These are phyloP conservation scores for Leptomonas seymouri DNA, from an alignment of 208 protist genomes.

Conservation along the genomic window DNA sequence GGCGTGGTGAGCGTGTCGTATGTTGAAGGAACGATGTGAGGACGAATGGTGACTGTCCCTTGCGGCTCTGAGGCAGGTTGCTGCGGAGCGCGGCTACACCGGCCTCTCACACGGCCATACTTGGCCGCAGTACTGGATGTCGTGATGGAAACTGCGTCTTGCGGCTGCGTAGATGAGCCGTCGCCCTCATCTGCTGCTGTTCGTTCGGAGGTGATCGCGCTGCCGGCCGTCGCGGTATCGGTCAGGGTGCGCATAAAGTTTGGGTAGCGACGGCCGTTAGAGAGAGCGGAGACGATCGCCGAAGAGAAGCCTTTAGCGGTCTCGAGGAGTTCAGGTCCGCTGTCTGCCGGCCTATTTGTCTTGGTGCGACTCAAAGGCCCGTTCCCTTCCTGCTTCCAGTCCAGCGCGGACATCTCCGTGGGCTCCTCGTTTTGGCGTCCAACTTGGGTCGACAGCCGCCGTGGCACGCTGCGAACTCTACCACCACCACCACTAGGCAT, in stretches of 20 bases:
- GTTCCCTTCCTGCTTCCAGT: conserved; percentile 12
- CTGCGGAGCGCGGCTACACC: conserved; percentile 1
- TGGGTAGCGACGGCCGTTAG: background rate
- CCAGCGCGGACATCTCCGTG: conserved; percentile 26
- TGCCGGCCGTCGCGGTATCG: background rate
- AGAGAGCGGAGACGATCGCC: background rate
- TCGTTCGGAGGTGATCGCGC: too few relatives aligned
- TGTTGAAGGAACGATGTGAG: background rate
- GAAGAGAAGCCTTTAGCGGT: background rate
- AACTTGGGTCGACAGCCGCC: background rate
- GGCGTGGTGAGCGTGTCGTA: background rate
- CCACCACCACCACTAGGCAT: background rate
- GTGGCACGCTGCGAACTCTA: background rate
- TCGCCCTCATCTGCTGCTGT: too few relatives aligned
- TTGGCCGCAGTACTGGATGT: background rate
- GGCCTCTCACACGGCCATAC: conserved; percentile 4
- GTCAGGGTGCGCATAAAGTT: conserved; percentile 13
- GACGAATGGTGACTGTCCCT: conserved; percentile 1
- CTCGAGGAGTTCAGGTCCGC: background rate
- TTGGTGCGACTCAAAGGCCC: background rate
- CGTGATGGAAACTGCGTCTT: background rate
- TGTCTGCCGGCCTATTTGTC: background rate
- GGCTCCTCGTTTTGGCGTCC: background rate
- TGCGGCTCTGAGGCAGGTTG: background rate
- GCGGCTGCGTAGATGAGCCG: background rate